phyloP scores from a whole-genome alignment of 148 eudicot genomes.

The Polygonum maritimum region DNA sequence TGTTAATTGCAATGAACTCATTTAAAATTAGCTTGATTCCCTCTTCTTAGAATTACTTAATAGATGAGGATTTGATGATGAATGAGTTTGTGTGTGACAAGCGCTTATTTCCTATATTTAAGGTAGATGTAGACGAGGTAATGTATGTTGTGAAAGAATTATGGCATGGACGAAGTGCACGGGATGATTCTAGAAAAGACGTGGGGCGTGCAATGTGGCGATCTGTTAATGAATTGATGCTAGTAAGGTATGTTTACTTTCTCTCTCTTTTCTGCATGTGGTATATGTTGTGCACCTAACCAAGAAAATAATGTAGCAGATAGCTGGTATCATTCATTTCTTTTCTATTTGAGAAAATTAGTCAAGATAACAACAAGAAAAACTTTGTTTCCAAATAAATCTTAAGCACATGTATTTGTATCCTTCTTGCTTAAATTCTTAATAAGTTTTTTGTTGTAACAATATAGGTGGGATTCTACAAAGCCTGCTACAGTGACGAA shows the following conservation, averaged over 20 bases:
- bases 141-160: slow-evolving; percentile 82
- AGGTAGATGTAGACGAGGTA: slow-evolving; percentile 97
- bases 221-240: slow-evolving; percentile 84
- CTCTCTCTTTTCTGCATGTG: not conserved
- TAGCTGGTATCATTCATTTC: not conserved
- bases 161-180: slow-evolving; percentile 95
- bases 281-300: not conserved
- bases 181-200: slow-evolving; percentile 56
- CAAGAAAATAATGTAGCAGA: not conserved
- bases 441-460: not conserved
- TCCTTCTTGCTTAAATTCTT: not conserved
- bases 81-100: not conserved
- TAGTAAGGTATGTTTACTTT: slow-evolving; percentile 50
- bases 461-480: slow-evolving; percentile 69
- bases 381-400: not conserved
- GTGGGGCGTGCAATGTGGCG: slow-evolving; percentile 98
- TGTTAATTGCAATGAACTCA: not conserved
- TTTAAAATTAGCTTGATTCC: not conserved
- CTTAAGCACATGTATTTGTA: not conserved
- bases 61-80: not conserved
- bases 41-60: not conserved
- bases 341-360: not conserved
- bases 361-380: not conserved
- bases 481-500: slow-evolving; percentile 84
- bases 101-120: slow-evolving; percentile 15